phyloP scores from a whole-genome alignment of 1,284 basidiomycete genomes.

The Rhodotorula sp. region DNA sequence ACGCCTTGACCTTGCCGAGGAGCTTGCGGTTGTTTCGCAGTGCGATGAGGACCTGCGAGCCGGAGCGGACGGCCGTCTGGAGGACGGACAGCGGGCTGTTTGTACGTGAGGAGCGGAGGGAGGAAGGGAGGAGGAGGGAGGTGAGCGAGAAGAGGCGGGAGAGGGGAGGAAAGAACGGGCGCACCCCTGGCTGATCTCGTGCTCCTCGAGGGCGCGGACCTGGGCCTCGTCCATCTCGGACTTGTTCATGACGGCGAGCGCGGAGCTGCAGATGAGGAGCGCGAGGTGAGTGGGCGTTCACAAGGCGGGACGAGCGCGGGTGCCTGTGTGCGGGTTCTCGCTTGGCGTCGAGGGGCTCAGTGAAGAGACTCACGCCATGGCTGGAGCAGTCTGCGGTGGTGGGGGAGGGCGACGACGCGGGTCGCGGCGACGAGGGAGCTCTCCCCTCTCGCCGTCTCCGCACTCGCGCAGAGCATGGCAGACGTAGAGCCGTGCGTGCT shows the following conservation, averaged over 20 bases:
- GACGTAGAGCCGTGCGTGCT: neutral
- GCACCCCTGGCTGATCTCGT: constrained; percentile 81
- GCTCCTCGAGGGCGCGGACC: constrained; percentile 91
- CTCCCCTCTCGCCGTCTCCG: too few relatives aligned
- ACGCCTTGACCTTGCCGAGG: constrained; percentile 95
- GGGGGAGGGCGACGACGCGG: too few relatives aligned
- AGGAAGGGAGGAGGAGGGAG: neutral
- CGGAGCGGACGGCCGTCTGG: constrained; percentile 89
- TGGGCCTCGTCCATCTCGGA: constrained; percentile 97
- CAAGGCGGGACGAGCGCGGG: neutral
- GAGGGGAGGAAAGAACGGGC: neutral
- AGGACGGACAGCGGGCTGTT: constrained; percentile 82
- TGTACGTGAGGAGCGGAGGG: neutral
- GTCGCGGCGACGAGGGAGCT: too few relatives aligned
- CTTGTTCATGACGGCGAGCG: constrained; percentile 55
- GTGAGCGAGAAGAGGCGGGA: neutral
- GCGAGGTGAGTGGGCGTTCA: neutral
- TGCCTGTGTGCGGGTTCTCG: too few relatives aligned
- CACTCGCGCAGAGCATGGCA: neutral
- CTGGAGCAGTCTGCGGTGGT: too few relatives aligned
- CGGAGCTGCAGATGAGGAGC: neutral
- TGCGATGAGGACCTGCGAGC: constrained; percentile 95
- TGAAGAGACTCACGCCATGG: neutral
- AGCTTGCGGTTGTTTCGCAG: constrained; percentile 99
- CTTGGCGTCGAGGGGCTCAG: neutral